Base-by-base conservation (phyloP, 352 stramenopile species). In the Phytophthora ramorum region DNA sequence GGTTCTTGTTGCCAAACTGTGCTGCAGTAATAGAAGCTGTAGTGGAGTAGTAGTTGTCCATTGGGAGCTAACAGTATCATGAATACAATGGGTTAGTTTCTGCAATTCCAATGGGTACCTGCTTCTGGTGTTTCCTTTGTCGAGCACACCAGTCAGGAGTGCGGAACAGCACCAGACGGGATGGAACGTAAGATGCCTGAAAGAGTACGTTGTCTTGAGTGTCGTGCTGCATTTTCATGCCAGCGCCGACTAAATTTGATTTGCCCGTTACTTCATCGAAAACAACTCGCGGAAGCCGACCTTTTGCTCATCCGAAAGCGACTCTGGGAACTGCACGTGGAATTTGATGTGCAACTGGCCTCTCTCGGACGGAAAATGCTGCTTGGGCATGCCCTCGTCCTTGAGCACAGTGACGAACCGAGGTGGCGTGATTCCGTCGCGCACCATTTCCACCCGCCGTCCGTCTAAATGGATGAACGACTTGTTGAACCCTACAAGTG, bases 301-400 rank as follows among this genome's bases (percentile, higher is more conserved):
- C 37, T 89, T 87, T 53, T 99, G 95, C 43, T 90, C 73, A 5
- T 90, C 71, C 5, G 85, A 92, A 45, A 99, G 84, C 19, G 76
- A 63, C 46, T 97, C 87, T 7, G 97, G 97, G 74, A 99, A 99
- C 60, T 92, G 70, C 4, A 99, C 95, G 58, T 98, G 90, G 78
- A 98, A 98, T 32, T 97, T 99, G 58, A 99, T 93, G 73, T 97
- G 97, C 50, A 99, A 71, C 66, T 97, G 79, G 16, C 96, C 79
- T 32, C 60, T 79, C 63, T 97, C 84, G 16, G 87, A 96, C 19
- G 92, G 75, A 17, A 91, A 88, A 71, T 97, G 92, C 50, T 96
- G 78, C 64, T 97, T 87, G 14, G 97, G 96, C 96, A 99, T 99
- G 49, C 97, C 97, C 71, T 99, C 97, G 52, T 87, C 80, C n/a